A percentile compares a stretch with the other conserved stretches of the same genome.
phyloP scores from a whole-genome alignment of 2,329 filamentous ascomycete genomes.

The Cercospora sojina region DNA sequence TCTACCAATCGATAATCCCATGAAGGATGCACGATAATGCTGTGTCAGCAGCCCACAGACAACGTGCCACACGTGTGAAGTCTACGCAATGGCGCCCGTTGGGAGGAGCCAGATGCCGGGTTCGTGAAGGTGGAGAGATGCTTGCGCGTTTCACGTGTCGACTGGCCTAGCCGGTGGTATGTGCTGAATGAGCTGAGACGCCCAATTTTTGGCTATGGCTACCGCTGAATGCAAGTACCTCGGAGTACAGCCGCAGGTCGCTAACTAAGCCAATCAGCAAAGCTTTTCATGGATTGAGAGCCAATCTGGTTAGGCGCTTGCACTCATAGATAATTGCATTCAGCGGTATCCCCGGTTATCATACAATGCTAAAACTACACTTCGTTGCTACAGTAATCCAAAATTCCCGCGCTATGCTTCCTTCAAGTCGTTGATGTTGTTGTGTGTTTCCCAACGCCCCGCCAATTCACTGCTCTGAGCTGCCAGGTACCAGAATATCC shows the following conservation, averaged over 20 bases:
- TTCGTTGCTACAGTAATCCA: background rate
- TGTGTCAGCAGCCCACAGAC: conserved; percentile 1
- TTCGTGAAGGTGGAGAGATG: background rate
- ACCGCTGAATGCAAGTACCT: too few species aligned
- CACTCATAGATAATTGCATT: too few species aligned
- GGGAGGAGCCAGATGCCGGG: background rate
- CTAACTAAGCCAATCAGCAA: too few species aligned
- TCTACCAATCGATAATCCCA: background rate
- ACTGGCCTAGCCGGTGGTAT: background rate
- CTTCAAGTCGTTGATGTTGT: background rate
- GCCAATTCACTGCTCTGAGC: background rate
- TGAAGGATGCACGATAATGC: background rate
- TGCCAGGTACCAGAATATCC: conserved; percentile 27
- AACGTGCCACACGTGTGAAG: background rate
- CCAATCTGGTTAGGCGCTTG: too few species aligned
- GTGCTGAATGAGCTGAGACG: background rate
- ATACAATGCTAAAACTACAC: conserved; percentile 2
- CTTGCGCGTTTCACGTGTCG: background rate
- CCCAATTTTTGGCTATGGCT: background rate
- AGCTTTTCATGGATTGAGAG: too few species aligned
- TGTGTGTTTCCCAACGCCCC: background rate
- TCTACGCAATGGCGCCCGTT: background rate
- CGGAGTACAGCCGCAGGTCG: too few species aligned
- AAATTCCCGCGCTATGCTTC: background rate
- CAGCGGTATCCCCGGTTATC: too few species aligned